Percentiles rank a stretch among this genome's conserved stretches.
phyloP scores from a whole-genome alignment of 768 basidiomycete genomes.

The Leccinum rimulosum region DNA sequence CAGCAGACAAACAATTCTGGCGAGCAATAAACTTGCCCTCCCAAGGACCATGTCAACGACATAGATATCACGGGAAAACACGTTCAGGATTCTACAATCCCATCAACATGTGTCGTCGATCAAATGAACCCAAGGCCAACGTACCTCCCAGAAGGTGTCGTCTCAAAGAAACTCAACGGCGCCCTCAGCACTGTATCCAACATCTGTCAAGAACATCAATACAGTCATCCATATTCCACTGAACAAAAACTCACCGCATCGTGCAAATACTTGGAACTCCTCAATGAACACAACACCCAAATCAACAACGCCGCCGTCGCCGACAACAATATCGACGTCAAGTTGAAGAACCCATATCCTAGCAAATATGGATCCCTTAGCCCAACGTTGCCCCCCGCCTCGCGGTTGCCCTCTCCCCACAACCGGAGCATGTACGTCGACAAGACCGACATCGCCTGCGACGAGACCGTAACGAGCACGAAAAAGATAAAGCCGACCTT shows the following conservation, averaged over 20 bases:
- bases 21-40: conserved; percentile 37
- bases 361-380: conserved; percentile 55
- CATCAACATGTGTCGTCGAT: neutral
- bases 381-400: conserved; percentile 53
- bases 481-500: conserved; percentile 68
- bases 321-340: conserved; percentile 52
- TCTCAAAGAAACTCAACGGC: conserved; percentile 86
- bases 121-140: conserved; percentile 5
- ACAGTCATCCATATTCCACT: neutral
- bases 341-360: conserved; percentile 66
- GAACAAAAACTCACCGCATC: conserved; percentile 52
- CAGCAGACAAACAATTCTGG: neutral
- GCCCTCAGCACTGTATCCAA: conserved; percentile 75
- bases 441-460: conserved; percentile 60
- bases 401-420: conserved; percentile 80
- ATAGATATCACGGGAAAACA: conserved; percentile 88
- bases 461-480: conserved; percentile 47
- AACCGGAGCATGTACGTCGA: conserved; percentile 67
- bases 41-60: conserved; percentile 83
- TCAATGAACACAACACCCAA: conserved; percentile 74
- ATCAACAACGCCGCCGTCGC: conserved; percentile 61
- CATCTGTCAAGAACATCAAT: conserved; percentile 50
- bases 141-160: conserved; percentile 81
- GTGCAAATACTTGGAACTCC: conserved; percentile 73
- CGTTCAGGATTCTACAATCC: conserved; percentile 67